phyloP scores from a whole-genome alignment of 257 asterid species.

The Misopates orontium region DNA sequence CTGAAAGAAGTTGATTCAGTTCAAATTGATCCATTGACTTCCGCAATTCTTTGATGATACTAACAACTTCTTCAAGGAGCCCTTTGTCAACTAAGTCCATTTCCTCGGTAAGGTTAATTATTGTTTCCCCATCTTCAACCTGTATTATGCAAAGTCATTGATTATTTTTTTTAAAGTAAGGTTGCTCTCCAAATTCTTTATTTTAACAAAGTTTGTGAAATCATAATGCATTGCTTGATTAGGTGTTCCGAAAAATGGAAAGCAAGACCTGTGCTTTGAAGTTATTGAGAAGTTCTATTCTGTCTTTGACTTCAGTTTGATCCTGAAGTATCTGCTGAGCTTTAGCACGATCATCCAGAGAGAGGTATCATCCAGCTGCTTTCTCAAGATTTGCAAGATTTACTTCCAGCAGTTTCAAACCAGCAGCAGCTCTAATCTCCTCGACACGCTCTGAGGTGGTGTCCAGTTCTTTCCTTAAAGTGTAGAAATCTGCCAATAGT shows the following conservation, averaged over 20 bases:
- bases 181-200: too few relatives aligned
- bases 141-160: slow-evolving; percentile 24
- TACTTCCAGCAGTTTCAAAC: slow-evolving; percentile 71
- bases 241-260: slow-evolving; percentile 20
- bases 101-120: slow-evolving; percentile 90
- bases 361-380: slow-evolving; percentile 78
- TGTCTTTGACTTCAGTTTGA: slow-evolving; percentile 84
- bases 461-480: slow-evolving; percentile 84
- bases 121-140: slow-evolving; percentile 94
- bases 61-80: slow-evolving; percentile 83
- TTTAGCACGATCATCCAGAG: slow-evolving; percentile 86
- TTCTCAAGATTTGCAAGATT: slow-evolving; percentile 68
- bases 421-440: slow-evolving; percentile 76
- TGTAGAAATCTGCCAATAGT: slow-evolving; percentile 72
- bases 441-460: slow-evolving; percentile 61
- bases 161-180: too few relatives aligned
- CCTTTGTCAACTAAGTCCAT: slow-evolving; percentile 76
- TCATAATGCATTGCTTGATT: slow-evolving; percentile 7
- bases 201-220: not conserved
- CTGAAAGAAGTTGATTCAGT: slow-evolving; percentile 89
- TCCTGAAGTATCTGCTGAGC: slow-evolving; percentile 96
- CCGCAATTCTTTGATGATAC: slow-evolving; percentile 70
- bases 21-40: slow-evolving; percentile 82
- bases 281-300: slow-evolving; percentile 77
- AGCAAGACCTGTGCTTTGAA: slow-evolving; percentile 75